These are phyloP conservation scores for Metarhizium guizhouense DNA, from an alignment of 2,329 filamentous ascomycete species.

Conservation along the genomic window DNA sequence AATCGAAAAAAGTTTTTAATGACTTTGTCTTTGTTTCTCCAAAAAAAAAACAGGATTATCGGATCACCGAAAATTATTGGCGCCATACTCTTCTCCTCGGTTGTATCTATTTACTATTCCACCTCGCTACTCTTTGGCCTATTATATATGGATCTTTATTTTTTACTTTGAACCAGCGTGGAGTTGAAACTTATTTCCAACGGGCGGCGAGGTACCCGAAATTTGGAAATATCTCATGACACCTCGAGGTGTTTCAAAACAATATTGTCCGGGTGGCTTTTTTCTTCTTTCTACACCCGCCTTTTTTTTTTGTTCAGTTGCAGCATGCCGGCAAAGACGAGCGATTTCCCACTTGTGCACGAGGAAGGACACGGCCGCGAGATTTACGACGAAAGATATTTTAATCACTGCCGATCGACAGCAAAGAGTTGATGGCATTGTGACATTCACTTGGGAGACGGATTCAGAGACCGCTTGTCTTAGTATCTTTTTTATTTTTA, in stretches of 20 bases:
- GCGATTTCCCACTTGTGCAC: background rate
- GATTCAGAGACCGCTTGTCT: background rate
- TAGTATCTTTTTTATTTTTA: background rate
- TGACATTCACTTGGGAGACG: conserved; percentile 6
- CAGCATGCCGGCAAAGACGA: background rate
- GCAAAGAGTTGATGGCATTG: background rate
- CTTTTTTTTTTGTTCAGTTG: background rate
- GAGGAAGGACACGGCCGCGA: conserved; percentile 9
- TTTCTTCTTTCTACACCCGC: background rate
- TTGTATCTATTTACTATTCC: background rate
- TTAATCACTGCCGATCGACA: conserved; percentile 2
- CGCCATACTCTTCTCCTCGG: background rate
- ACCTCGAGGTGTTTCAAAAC: background rate
- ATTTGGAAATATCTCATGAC: background rate
- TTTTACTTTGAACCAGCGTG: background rate
- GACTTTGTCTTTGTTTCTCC: background rate
- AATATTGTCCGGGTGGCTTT: background rate
- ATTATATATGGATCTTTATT: background rate
- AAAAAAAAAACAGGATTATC: background rate
- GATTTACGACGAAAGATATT: conserved; percentile 7
- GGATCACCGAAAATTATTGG: background rate
- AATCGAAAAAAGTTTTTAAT: background rate
- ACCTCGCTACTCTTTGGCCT: background rate
- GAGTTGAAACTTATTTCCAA: background rate
- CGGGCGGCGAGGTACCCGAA: background rate